Evolutionary conservation across 2,329 filamentous ascomycete species (phyloP).

Genomic region (Monilinia fructicola): DNA sequence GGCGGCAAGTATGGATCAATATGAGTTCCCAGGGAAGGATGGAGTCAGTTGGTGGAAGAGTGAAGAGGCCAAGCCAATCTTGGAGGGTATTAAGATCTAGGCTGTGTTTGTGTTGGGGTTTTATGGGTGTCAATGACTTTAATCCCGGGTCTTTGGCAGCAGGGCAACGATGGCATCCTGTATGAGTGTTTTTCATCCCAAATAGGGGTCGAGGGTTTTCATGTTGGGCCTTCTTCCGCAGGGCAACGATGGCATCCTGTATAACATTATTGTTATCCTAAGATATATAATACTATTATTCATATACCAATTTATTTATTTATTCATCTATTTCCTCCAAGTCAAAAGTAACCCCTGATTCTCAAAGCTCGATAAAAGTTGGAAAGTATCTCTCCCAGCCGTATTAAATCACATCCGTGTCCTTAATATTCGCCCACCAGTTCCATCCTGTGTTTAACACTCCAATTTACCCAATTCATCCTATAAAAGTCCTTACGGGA

Average conservation of each 20-base stretch:
- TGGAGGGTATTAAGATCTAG: constrained; percentile 41
- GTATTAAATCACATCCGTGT: background rate
- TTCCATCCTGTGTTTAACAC: constrained; percentile 1
- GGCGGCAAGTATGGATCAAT: constrained; percentile 79
- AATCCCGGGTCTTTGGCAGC: constrained; percentile 35
- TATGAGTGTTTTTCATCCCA: constrained; percentile 28
- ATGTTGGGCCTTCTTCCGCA: constrained; percentile 37
- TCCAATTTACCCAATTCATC: constrained; percentile 12
- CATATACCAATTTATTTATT: constrained; percentile 13
- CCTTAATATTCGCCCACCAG: background rate
- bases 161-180: constrained; percentile 39
- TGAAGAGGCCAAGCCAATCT: constrained; percentile 48
- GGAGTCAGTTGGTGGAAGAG: constrained; percentile 82
- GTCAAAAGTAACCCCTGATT: background rate
- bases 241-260: constrained; percentile 40
- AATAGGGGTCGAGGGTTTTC: constrained; percentile 37
- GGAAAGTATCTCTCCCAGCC: background rate
- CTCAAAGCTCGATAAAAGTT: no score
- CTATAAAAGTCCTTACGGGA: constrained; percentile 9
- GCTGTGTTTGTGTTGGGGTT: background rate
- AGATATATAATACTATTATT: constrained; percentile 12
- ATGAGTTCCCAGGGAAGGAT: constrained; percentile 68
- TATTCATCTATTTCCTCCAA: constrained; percentile 1
- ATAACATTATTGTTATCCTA: constrained; percentile 27
- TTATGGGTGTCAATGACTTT: constrained; percentile 33